A percentile compares a stretch with the other conserved stretches of the same genome.
Conservation (phyloP, 2,329 filamentous ascomycete species). For the Colletotrichum camelliae region DNA sequence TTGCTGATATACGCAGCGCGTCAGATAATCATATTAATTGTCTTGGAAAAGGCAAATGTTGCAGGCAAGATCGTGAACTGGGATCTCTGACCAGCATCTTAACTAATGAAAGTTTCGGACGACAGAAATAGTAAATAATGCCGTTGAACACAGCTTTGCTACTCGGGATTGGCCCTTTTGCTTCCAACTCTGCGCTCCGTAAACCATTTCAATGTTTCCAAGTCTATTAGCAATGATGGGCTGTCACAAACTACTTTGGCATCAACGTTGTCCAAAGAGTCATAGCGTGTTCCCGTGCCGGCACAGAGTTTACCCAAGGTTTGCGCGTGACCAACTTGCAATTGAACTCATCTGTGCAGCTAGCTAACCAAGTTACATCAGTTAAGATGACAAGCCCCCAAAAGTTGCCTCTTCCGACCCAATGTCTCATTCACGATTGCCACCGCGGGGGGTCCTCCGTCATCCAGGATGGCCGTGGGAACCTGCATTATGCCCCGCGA, state of each 20-base stretch:
- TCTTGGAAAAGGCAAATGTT: background rate
- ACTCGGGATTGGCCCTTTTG: background rate
- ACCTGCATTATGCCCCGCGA: background rate
- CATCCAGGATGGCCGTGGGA: background rate
- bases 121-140: background rate
- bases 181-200: background rate
- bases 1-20: background rate
- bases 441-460: background rate
- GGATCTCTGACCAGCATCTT: background rate
- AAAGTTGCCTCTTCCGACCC: background rate
- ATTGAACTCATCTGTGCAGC: background rate
- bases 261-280: background rate
- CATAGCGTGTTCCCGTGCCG: background rate
- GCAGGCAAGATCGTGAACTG: background rate
- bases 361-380: background rate
- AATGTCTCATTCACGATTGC: background rate
- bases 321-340: background rate
- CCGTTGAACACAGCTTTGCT: background rate
- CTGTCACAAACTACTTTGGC: background rate
- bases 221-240: background rate
- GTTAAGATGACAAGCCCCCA: background rate
- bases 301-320: background rate
- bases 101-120: background rate
- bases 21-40: background rate
- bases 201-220: background rate